Base-by-base conservation (phyloP, 2,329 filamentous ascomycete species). In the Aspergillus brunneoviolaceus region DNA sequence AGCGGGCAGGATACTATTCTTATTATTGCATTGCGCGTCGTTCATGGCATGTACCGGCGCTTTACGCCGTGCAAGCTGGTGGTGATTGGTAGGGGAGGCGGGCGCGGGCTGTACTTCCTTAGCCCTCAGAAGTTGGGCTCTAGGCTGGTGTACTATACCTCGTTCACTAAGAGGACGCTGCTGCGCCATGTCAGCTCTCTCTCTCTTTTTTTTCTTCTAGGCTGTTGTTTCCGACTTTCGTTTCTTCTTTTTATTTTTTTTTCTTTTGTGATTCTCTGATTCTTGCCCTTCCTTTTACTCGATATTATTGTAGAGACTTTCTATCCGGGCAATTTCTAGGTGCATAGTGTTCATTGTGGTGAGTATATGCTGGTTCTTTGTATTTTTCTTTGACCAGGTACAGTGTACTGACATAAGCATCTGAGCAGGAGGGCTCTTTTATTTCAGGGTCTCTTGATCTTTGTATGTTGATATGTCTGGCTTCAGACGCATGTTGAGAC, bases 111-210 rank as follows among this genome's bases (percentile, higher is more conserved):
- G 50, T 14, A 31, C 50, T 52, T 35, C 16, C 29, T 58, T 51
- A 21, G 35, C 56, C 45, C 49, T 51, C 25, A 23, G 7, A 9
- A 19, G 16, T n/a, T 49, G 14, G 47, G 19, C 48, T 27, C 48
- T 27, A 35, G 5, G 12, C 3, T 16, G 11, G 1, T 12, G 33
- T 35, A 35, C 11, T 35, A 29, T 35, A 35, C 14, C 33, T 23
- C 21, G 49, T 48, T 50, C 33, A 54, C 58, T 55, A 51, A 16
- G 33, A 12, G 11, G 59, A 57, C 49, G 60, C 25, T 58, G 62
- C 66, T 68, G 66, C 66, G 65, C 63, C 66, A 61, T 68, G 61
- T 63, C 62, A 66, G 7, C 7, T 10, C 27, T 29, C 27, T 29
- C 27, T 29, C 7, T 29, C 3, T 29, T 3, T 29, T 65, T 59